Evolutionary conservation across 129 eudicot genomes (phyloP).

Genomic region (Pulicaria dysenterica): DNA sequence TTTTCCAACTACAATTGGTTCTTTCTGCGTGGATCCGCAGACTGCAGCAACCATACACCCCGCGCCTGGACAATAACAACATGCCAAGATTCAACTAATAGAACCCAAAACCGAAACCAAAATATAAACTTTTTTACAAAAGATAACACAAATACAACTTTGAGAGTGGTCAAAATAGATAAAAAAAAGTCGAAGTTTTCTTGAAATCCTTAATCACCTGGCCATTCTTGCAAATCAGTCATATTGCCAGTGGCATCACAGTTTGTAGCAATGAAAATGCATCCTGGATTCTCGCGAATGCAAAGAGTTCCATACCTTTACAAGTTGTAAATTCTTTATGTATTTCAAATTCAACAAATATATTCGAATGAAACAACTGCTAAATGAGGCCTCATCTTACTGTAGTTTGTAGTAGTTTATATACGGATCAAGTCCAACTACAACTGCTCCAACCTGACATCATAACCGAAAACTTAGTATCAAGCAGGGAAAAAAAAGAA

Average conservation of each 20-base stretch:
- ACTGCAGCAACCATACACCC: constrained; percentile 99
- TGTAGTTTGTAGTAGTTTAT: constrained; percentile 88
- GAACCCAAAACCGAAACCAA: too few relatives aligned
- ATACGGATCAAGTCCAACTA: constrained; percentile 82
- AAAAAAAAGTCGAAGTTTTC: too few relatives aligned
- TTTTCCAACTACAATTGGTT: constrained; percentile 91
- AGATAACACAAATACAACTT: too few relatives aligned
- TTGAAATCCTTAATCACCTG: constrained; percentile 42
- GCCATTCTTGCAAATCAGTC: constrained; percentile 97
- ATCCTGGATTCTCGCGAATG: constrained; percentile 91
- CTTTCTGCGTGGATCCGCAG: constrained; percentile 82
- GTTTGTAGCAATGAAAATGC: constrained; percentile 90
- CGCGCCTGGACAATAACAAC: constrained; percentile 56
- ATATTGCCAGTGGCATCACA: constrained; percentile 92
- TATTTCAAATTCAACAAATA: constrained; percentile 1
- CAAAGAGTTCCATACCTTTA: constrained; percentile 90
- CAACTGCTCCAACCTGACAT: constrained; percentile 93
- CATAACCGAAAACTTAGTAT: constrained; percentile 9
- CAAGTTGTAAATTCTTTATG: not conserved
- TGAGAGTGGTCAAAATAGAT: too few relatives aligned
- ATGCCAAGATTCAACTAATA: too few relatives aligned
- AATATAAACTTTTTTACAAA: too few relatives aligned
- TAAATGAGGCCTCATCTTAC: constrained; percentile 51
- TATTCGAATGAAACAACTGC: not conserved
- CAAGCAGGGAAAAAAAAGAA: not conserved